These are phyloP conservation scores for Suhomyces atakaporum DNA, from an alignment of 1,139 yeast genomes.

Conservation along the genomic window DNA sequence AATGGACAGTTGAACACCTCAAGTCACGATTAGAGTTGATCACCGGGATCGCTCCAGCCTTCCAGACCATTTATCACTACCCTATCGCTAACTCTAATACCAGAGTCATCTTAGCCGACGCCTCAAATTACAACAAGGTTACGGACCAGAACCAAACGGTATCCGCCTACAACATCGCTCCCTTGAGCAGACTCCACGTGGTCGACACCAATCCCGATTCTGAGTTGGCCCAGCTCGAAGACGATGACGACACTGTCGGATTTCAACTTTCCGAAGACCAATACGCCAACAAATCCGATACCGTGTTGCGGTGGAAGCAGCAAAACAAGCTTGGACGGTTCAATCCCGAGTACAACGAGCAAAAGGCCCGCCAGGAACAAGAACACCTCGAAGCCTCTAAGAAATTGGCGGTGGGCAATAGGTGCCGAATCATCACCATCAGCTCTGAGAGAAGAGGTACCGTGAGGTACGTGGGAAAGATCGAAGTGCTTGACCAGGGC, in stretches of 20 bases:
- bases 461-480: constrained; percentile 66
- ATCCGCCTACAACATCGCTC: constrained; percentile 28
- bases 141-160: constrained; percentile 18
- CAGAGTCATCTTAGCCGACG: constrained; percentile 24
- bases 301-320: constrained; percentile 79
- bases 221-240: constrained; percentile 40
- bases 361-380: constrained; percentile 24
- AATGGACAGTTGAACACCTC: constrained; percentile 61
- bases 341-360: constrained; percentile 51
- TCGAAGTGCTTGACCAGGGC: constrained; percentile 55
- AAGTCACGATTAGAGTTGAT: constrained; percentile 63
- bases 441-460: constrained; percentile 66
- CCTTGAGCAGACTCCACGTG: constrained; percentile 53
- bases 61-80: constrained; percentile 57
- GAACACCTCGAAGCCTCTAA: constrained; percentile 28
- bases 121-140: constrained; percentile 20
- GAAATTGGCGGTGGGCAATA: constrained; percentile 32
- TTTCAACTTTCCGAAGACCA: constrained; percentile 67
- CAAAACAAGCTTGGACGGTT: constrained; percentile 69
- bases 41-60: constrained; percentile 73
- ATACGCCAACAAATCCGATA: constrained; percentile 58
- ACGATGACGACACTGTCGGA: constrained; percentile 39
- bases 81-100: constrained; percentile 43
- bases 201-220: constrained; percentile 56
- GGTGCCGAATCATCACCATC: constrained; percentile 46